Percentiles rank a stretch among this genome's conserved stretches.
phyloP scores from a whole-genome alignment of 352 stramenopile genomes.

The Lagenidium giganteum region DNA sequence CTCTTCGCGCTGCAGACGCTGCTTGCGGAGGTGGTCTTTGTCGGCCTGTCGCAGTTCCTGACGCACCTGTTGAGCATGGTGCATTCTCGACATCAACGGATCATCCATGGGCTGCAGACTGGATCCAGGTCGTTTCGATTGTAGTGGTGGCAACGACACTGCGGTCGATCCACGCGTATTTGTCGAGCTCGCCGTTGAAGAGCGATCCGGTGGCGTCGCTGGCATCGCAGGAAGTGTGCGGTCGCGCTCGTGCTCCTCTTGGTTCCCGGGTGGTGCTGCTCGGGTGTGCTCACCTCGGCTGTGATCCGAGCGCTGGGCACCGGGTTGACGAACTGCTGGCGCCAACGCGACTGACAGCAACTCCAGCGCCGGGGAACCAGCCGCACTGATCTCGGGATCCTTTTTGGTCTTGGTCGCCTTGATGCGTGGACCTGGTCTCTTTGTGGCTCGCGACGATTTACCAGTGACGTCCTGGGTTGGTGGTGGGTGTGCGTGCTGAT shows the following conservation, averaged over 20 bases:
- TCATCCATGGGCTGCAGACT: background rate
- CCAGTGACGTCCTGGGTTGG: background rate
- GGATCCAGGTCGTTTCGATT: background rate
- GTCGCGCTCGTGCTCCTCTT: background rate
- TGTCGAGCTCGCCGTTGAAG: too few species aligned
- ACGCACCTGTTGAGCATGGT: slow-evolving; percentile 35
- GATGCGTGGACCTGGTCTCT: slow-evolving; percentile 7
- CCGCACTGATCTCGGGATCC: background rate
- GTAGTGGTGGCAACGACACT: too few species aligned
- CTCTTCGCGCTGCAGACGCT: slow-evolving; percentile 32
- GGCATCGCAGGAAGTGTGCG: too few species aligned
- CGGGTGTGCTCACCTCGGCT: too few species aligned
- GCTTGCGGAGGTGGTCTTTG: slow-evolving; percentile 40
- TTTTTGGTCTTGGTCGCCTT: background rate
- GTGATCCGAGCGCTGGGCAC: too few species aligned
- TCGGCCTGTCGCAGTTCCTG: slow-evolving; percentile 30
- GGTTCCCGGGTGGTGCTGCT: background rate
- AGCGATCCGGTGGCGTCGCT: too few species aligned
- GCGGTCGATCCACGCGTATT: too few species aligned
- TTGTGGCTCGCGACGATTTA: background rate
- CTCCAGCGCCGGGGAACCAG: background rate
- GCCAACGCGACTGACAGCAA: slow-evolving; percentile 12
- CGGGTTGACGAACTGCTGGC: slow-evolving; percentile 13
- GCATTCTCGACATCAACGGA: slow-evolving; percentile 5
- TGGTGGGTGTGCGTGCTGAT: background rate